Percentiles rank a stretch among this genome's conserved stretches.
Conservation (phyloP, 805 yeast genomes). For the Schizosaccharomyces japonicus region DNA sequence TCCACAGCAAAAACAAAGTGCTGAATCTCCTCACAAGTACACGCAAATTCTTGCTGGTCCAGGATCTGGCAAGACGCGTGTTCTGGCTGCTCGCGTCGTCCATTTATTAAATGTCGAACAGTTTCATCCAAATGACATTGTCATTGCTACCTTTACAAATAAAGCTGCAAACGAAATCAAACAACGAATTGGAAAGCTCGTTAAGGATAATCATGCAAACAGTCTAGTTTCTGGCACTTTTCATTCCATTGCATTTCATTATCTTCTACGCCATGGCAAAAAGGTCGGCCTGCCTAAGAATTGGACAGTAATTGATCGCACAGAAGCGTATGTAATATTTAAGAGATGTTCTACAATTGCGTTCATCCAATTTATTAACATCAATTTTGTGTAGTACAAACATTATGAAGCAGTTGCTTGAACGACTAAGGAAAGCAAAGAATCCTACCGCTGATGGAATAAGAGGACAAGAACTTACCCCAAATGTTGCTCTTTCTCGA, state of each 20-base stretch:
- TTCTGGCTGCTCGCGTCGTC: constrained; percentile 57
- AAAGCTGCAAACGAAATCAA: constrained; percentile 76
- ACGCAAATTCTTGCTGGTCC: constrained; percentile 29
- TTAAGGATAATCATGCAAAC: constrained; percentile 16
- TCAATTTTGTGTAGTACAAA: not conserved
- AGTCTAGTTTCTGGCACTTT: constrained; percentile 59
- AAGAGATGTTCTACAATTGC: not conserved
- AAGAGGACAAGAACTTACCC: constrained; percentile 1
- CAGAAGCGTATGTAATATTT: not conserved
- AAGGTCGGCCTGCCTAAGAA: constrained; percentile 18
- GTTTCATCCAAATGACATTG: constrained; percentile 35
- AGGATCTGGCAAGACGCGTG: constrained; percentile 46
- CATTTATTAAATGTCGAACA: constrained; percentile 25
- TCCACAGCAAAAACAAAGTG: not conserved
- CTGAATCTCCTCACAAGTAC: not conserved
- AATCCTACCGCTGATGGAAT: not conserved
- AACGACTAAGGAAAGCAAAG: not conserved
- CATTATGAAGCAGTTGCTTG: not conserved
- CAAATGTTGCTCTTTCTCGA: not conserved
- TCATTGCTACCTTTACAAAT: constrained; percentile 81
- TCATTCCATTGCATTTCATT: constrained; percentile 53
- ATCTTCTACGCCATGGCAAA: constrained; percentile 32
- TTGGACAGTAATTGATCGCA: not conserved
- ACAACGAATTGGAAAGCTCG: constrained; percentile 27
- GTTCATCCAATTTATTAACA: not conserved